Percentiles rank a stretch among this genome's conserved stretches.
phyloP scores from a whole-genome alignment of 164 flowering plant species.

The Nymphaea thermarum region DNA sequence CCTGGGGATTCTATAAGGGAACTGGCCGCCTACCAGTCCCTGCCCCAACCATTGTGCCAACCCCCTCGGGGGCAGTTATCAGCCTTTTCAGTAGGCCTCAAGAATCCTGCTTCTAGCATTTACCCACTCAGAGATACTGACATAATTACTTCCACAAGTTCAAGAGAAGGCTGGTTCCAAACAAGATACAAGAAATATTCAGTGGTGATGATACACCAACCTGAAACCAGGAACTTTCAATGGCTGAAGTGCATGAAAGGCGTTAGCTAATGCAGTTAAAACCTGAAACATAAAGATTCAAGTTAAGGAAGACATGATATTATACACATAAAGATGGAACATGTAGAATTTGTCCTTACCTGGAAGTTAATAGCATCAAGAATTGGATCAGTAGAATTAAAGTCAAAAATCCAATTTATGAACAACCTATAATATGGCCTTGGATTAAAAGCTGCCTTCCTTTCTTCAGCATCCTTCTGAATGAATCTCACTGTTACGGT shows the following conservation, averaged over 20 bases:
- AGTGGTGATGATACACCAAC: slow-evolving; percentile 17
- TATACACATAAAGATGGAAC: not conserved
- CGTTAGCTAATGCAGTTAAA: slow-evolving; percentile 63
- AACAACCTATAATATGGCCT: slow-evolving; percentile 90
- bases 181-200: not conserved
- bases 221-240: slow-evolving; percentile 78
- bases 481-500: slow-evolving; percentile 63
- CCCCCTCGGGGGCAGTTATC: too few relatives aligned
- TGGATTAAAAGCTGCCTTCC: slow-evolving; percentile 65
- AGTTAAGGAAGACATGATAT: not conserved
- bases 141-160: too few relatives aligned
- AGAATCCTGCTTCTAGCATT: too few relatives aligned
- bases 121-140: too few relatives aligned
- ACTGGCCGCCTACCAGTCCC: too few relatives aligned
- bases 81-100: too few relatives aligned
- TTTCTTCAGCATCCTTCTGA: slow-evolving; percentile 83
- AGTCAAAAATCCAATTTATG: slow-evolving; percentile 75
- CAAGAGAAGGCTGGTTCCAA: not conserved
- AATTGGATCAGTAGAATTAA: slow-evolving; percentile 54
- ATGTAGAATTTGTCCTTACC: slow-evolving; percentile 31
- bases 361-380: slow-evolving; percentile 67
- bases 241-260: slow-evolving; percentile 86
- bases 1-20: too few relatives aligned
- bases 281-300: slow-evolving; percentile 29
- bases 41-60: too few relatives aligned